Evolutionary conservation across 257 asterid species (phyloP), one percentile per base, ranked within the genome.

Genomic region (Petunia axillaris): DNA sequence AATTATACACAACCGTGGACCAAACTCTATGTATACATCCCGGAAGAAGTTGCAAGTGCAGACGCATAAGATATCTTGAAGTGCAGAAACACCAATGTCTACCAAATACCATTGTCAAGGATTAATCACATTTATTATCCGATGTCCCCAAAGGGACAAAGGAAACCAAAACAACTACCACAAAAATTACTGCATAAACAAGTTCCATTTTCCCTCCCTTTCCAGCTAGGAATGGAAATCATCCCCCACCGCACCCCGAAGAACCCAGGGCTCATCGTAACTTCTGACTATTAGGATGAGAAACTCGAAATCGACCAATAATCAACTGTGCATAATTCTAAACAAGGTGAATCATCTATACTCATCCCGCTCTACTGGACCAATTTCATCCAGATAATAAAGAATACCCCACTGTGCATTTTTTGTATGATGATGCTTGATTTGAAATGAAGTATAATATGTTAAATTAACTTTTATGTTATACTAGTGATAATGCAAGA

Each of bases 1-100:
- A 78, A 64, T 40, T 60, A 78, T 78, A 63, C 16, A 67, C 16
- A 67, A 10, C 39, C 6, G 64, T 62, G 75, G 13, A 39, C 58
- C 41, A 37, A 65, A 65, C 5, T 65, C 35, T 15, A 44, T 65
- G 6, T 35, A 65, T 46, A 25, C 25, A 43, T 68, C 76, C 58
- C 68, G 1, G 37, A 16, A 68, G 6, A 68, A 46, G 58, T n/a
- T 70, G 5, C 4, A 46, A 59, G 65, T 59, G 16, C 16, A 25
- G 59, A 46, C n/a, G 7, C 59, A 70, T 70, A 16, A 46, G 37
- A 25, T 46, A 70, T 10, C 77, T 46, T 4, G 40, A 46, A 4
- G 11, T 46, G 77, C 77, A 70, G 25, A 70, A 46, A 46, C 41
- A 46, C 59, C 25, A 58, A 9, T 70, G 48, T 70, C 46, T 16